Conservation (phyloP, 2,329 filamentous ascomycete species). For the Magnaporthales sp. region DNA sequence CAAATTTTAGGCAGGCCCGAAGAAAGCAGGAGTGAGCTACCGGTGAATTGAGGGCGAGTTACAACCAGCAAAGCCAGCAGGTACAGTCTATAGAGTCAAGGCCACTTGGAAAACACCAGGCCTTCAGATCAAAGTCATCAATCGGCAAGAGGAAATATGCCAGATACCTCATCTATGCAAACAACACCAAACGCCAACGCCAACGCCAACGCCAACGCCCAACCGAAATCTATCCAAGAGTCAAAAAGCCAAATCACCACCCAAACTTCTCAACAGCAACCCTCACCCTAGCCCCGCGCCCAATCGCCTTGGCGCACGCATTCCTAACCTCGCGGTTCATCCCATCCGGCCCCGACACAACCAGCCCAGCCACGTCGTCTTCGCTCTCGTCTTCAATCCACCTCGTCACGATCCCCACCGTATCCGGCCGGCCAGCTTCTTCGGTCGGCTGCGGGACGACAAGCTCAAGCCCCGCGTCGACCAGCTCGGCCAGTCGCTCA, state of each 20-base stretch:
- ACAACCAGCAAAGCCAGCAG: neutral
- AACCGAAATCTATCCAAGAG: neutral
- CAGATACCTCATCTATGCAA: no score
- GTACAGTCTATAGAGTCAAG: neutral
- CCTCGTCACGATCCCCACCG: conserved; percentile 31
- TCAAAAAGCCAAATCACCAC: conserved; percentile 33
- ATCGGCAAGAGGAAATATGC: no score
- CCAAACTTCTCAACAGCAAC: conserved; percentile 60
- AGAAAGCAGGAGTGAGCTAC: neutral
- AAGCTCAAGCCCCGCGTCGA: conserved; percentile 39
- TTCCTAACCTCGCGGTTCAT: conserved; percentile 54
- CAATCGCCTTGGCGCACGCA: conserved; percentile 38
- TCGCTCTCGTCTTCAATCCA: conserved; percentile 16
- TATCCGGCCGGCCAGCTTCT: conserved; percentile 44
- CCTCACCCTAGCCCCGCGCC: conserved; percentile 37
- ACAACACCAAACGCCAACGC: neutral
- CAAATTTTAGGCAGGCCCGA: neutral
- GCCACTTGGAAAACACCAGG: neutral
- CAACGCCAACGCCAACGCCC: neutral
- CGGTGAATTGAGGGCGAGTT: neutral
- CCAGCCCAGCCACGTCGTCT: conserved; percentile 34
- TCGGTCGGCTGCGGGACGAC: conserved; percentile 45
- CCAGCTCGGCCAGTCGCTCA: conserved; percentile 38
- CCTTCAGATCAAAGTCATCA: no score
- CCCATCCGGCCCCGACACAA: conserved; percentile 54